A percentile compares a stretch with the other conserved stretches of the same genome.
phyloP scores from a whole-genome alignment of 2,329 filamentous ascomycete species.

The Hymenoscyphus infarciens region DNA sequence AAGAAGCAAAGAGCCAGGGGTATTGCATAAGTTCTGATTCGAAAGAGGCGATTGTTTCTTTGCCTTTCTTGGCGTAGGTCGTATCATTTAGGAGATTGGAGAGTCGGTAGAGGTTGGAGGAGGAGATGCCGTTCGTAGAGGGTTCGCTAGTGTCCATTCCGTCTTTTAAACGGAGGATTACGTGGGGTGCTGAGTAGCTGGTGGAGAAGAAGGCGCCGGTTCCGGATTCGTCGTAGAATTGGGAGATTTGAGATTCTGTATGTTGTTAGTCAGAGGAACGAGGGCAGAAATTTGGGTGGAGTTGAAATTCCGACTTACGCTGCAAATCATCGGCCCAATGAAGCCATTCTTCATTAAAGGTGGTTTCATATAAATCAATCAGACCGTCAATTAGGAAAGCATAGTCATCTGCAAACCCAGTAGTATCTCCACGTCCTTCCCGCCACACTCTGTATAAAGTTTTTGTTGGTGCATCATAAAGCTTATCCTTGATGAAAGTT shows the following conservation, averaged over 20 bases:
- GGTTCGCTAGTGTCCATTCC: slow-evolving; percentile 93
- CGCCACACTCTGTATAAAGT: slow-evolving; percentile 73
- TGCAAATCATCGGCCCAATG: slow-evolving; percentile 81
- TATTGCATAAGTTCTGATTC: slow-evolving; percentile 90
- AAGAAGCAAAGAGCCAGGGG: slow-evolving; percentile 82
- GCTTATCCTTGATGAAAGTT: slow-evolving; percentile 65
- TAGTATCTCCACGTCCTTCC: slow-evolving; percentile 59
- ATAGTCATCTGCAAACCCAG: slow-evolving; percentile 90
- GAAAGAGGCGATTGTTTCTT: slow-evolving; percentile 77
- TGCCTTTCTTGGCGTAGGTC: slow-evolving; percentile 60
- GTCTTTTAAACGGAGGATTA: slow-evolving; percentile 85
- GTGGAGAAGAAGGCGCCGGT: slow-evolving; percentile 70
- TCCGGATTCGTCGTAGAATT: slow-evolving; percentile 67
- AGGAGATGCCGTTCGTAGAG: slow-evolving; percentile 84
- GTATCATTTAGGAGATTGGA: slow-evolving; percentile 65
- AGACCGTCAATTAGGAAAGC: slow-evolving; percentile 82
- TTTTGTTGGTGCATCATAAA: slow-evolving; percentile 64
- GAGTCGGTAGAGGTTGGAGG: slow-evolving; percentile 81
- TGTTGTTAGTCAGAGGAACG: slow-evolving; percentile 16
- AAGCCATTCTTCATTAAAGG: slow-evolving; percentile 70
- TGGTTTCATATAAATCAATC: slow-evolving; percentile 79
- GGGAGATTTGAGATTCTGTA: slow-evolving; percentile 65
- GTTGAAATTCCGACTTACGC: slow-evolving; percentile 39
- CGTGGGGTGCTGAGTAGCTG: slow-evolving; percentile 56
- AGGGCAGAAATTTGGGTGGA: background rate